Conservation (phyloP, 257 asterid genomes). For the Petunia secreta region DNA sequence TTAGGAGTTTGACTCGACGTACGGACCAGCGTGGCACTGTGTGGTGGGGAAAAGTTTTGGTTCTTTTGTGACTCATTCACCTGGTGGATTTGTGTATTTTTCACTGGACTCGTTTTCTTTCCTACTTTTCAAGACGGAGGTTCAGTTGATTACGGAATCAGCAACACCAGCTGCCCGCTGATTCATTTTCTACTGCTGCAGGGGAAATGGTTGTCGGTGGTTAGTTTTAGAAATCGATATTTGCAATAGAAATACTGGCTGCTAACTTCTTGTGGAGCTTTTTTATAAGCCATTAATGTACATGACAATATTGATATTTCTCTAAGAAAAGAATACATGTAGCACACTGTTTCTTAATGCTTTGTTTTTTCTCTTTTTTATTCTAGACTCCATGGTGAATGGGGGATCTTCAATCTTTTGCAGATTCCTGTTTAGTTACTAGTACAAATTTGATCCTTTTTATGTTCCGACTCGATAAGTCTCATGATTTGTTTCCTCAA, state of each 20-base stretch:
- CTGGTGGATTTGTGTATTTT: slow-evolving; percentile 77
- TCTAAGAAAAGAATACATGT: neutral
- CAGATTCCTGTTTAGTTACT: neutral
- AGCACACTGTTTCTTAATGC: neutral
- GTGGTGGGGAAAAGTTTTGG: slow-evolving; percentile 92
- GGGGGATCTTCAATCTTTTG: neutral
- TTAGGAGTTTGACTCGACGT: slow-evolving; percentile 79
- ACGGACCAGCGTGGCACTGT: slow-evolving; percentile 97
- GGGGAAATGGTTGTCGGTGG: neutral
- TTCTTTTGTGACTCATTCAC: slow-evolving; percentile 82
- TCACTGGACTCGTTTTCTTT: slow-evolving; percentile 71
- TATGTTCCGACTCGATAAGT: neutral
- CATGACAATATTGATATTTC: neutral
- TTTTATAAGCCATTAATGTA: neutral
- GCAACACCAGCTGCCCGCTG: slow-evolving; percentile 14
- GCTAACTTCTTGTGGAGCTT: slow-evolving; percentile 7
- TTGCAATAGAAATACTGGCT: neutral
- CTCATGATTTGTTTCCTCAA: no score
- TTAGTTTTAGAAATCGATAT: neutral
- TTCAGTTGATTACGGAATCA: slow-evolving; percentile 48
- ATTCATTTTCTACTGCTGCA: neutral
- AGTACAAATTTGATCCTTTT: neutral
- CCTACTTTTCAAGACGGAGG: slow-evolving; percentile 87
- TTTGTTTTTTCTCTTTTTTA: neutral
- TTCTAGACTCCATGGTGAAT: neutral